Conservation (phyloP, 345 rosid species). For the Eucalyptus curtisii region DNA sequence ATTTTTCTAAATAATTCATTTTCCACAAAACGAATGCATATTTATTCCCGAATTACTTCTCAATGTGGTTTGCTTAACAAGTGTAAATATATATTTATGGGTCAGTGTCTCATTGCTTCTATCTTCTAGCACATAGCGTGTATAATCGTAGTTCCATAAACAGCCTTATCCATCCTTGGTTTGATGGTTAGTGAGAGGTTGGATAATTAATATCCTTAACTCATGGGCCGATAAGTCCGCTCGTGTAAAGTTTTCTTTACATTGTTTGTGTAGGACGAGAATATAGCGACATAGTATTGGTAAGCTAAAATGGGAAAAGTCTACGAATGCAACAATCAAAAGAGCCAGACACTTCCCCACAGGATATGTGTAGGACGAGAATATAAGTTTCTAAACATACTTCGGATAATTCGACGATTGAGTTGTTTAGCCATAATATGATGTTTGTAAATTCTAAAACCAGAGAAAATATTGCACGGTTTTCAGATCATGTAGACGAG, state of each 20-base stretch:
- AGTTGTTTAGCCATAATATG: not conserved
- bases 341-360: not conserved
- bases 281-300: not conserved
- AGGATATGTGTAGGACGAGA: not conserved
- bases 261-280: not conserved
- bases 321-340: not conserved
- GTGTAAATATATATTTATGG: not conserved
- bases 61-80: not conserved
- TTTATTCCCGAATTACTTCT: not conserved
- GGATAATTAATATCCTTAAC: not conserved
- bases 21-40: fast-evolving
- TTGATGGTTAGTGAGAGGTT: not conserved
- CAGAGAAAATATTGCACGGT: not conserved
- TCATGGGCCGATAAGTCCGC: not conserved
- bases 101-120: not conserved
- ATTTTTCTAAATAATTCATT: not conserved
- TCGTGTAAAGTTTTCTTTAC: not conserved
- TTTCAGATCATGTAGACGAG: not conserved
- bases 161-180: not conserved
- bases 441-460: not conserved
- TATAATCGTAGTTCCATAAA: not conserved
- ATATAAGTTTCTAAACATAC: not conserved
- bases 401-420: not conserved
- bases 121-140: not conserved
- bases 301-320: not conserved